Conservation (phyloP, 257 asterid genomes). For the Nicotiana sylvestris region DNA sequence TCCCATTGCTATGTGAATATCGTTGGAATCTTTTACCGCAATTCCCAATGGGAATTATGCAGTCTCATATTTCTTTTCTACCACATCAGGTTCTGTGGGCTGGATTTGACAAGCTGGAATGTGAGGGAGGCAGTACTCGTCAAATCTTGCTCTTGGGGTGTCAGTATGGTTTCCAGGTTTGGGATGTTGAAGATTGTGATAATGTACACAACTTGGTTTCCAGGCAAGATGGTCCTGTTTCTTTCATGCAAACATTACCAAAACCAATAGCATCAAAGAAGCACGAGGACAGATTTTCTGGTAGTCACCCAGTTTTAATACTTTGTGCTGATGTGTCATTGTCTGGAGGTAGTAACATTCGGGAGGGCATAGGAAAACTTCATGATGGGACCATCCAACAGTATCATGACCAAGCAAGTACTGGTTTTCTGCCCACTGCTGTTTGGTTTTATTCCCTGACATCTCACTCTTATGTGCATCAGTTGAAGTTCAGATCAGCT, state of each 20-base stretch:
- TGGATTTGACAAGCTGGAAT: slow-evolving; percentile 49
- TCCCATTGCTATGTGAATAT: background rate
- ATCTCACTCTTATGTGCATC: slow-evolving; percentile 72
- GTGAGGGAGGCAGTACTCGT: slow-evolving; percentile 26
- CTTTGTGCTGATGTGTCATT: slow-evolving; percentile 70
- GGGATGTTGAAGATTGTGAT: slow-evolving; percentile 82
- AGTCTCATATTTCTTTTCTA: slow-evolving; percentile 5
- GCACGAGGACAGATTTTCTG: slow-evolving; percentile 49
- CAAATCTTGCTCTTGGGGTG: slow-evolving; percentile 59
- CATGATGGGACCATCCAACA: slow-evolving; percentile 43
- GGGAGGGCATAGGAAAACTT: slow-evolving; percentile 35
- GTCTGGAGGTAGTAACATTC: slow-evolving; percentile 49
- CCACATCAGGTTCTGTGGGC: slow-evolving; percentile 71
- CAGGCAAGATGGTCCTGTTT: slow-evolving; percentile 84
- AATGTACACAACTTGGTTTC: slow-evolving; percentile 68
- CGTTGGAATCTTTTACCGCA: background rate
- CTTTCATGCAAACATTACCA: slow-evolving; percentile 67
- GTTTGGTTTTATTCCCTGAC: slow-evolving; percentile 82
- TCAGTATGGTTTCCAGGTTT: slow-evolving; percentile 74
- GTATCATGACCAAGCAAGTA: slow-evolving; percentile 33
- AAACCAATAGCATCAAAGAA: slow-evolving; percentile 48
- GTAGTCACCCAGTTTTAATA: slow-evolving; percentile 61
- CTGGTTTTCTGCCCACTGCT: slow-evolving; percentile 51
- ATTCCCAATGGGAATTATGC: background rate
- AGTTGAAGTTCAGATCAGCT: slow-evolving; percentile 65